Evolutionary conservation across 768 basidiomycete species (phyloP).

Genomic region (Suillus bovinus): DNA sequence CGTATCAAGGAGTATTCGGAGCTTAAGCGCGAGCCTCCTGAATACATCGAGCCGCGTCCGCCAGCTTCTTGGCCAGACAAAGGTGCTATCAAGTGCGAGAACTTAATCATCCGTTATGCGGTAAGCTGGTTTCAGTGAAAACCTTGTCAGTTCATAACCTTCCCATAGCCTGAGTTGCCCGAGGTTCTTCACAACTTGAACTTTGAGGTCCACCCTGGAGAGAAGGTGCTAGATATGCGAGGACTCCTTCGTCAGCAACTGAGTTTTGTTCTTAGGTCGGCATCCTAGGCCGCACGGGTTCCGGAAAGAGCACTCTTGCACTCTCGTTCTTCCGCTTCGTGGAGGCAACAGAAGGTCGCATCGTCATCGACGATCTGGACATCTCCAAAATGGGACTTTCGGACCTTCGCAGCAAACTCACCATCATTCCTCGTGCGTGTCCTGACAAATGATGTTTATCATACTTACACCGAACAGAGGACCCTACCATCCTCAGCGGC

Average conservation of each 20-base stretch:
- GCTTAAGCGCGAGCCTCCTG: slow-evolving; percentile 71
- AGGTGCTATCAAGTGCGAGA: slow-evolving; percentile 69
- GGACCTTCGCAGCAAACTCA: slow-evolving; percentile 75
- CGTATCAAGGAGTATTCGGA: slow-evolving; percentile 92
- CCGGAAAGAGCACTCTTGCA: slow-evolving; percentile 81
- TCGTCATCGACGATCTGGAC: slow-evolving; percentile 76
- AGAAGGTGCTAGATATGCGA: slow-evolving; percentile 52
- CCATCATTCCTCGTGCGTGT: slow-evolving; percentile 70
- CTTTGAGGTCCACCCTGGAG: slow-evolving; percentile 71
- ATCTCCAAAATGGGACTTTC: slow-evolving; percentile 79
- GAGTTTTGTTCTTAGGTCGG: slow-evolving; percentile 48
- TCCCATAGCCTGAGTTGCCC: slow-evolving; percentile 74
- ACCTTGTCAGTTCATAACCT: not conserved
- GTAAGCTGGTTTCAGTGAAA: slow-evolving; percentile 42
- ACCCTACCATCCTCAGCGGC: slow-evolving; percentile 86
- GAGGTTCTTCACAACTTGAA: slow-evolving; percentile 79
- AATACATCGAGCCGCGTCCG: slow-evolving; percentile 87
- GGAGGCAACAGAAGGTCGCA: slow-evolving; percentile 77
- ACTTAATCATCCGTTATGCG: slow-evolving; percentile 77
- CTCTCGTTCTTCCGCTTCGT: slow-evolving; percentile 89
- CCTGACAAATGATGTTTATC: not conserved
- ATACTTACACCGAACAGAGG: slow-evolving; percentile 51
- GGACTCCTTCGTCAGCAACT: not conserved
- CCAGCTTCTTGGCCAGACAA: slow-evolving; percentile 73
- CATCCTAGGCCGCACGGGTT: slow-evolving; percentile 68